These are phyloP conservation scores for Aspergillus cavernicola DNA, from an alignment of 495 filamentous ascomycete species.

Conservation along the genomic window DNA sequence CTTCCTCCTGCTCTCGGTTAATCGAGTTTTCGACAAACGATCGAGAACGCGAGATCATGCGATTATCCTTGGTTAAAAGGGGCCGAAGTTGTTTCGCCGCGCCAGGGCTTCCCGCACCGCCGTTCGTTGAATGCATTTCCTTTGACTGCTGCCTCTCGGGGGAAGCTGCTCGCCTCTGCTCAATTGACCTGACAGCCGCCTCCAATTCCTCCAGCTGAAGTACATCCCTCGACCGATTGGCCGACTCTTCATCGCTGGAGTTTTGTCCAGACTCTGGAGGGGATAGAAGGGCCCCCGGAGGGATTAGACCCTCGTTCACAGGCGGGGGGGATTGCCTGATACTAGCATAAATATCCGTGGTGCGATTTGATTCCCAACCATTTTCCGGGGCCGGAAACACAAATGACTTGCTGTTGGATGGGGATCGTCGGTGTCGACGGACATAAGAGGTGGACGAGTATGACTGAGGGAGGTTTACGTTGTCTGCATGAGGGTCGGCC, in stretches of 20 bases:
- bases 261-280: slow-evolving; percentile 77
- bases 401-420: slow-evolving; percentile 48
- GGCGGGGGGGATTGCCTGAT: slow-evolving; percentile 79
- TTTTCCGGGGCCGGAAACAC: slow-evolving; percentile 27
- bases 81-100: slow-evolving; percentile 20
- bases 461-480: slow-evolving; percentile 64
- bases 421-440: slow-evolving; percentile 61
- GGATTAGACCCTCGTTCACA: slow-evolving; percentile 65
- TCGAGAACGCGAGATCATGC: slow-evolving; percentile 74
- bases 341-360: slow-evolving; percentile 51
- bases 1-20: slow-evolving; percentile 48
- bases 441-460: slow-evolving; percentile 75
- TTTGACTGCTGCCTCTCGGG: slow-evolving; percentile 46
- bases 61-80: slow-evolving; percentile 51
- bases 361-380: slow-evolving; percentile 38
- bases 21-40: slow-evolving; percentile 78
- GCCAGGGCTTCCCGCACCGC: slow-evolving; percentile 4
- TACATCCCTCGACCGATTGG: slow-evolving; percentile 51
- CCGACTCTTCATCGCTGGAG: slow-evolving; percentile 78
- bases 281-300: slow-evolving; percentile 76
- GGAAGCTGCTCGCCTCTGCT: slow-evolving; percentile 61
- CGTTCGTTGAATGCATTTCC: slow-evolving; percentile 29
- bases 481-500: slow-evolving; percentile 32
- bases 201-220: slow-evolving; percentile 74
- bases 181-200: slow-evolving; percentile 75